phyloP scores from a whole-genome alignment of 805 yeast species.

The Pichia occidentalis region DNA sequence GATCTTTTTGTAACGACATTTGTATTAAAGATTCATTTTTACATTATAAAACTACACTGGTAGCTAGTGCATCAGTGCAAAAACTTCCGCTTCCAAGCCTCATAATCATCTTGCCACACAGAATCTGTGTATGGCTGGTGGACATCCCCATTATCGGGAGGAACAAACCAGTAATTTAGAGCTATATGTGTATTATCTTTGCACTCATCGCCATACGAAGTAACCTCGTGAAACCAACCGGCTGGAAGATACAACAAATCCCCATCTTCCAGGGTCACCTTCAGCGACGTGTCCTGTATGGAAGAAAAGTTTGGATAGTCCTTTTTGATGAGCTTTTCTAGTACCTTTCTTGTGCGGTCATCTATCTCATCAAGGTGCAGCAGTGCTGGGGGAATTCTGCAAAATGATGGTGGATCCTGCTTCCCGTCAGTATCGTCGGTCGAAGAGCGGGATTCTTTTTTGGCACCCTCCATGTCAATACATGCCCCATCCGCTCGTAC shows the following conservation, averaged over 20 bases:
- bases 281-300: slow-evolving; percentile 33
- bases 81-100: slow-evolving; percentile 24
- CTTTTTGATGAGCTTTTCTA: neutral
- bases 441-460: slow-evolving; percentile 16
- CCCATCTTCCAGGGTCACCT: slow-evolving; percentile 50
- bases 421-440: slow-evolving; percentile 22
- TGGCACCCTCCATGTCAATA: slow-evolving; percentile 32
- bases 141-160: slow-evolving; percentile 40
- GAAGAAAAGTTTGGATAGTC: slow-evolving; percentile 9
- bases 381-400: slow-evolving; percentile 54
- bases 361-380: slow-evolving; percentile 52
- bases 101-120: slow-evolving; percentile 51
- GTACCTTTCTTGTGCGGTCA: slow-evolving; percentile 23
- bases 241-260: slow-evolving; percentile 66
- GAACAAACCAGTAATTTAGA: slow-evolving; percentile 68
- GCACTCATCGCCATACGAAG: slow-evolving; percentile 50
- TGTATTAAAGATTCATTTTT: no score
- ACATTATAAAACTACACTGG: no score
- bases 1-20: no score
- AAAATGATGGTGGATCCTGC: slow-evolving; percentile 64
- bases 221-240: slow-evolving; percentile 81
- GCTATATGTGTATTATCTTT: slow-evolving; percentile 46
- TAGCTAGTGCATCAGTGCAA: no score
- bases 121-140: slow-evolving; percentile 38
- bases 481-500: slow-evolving; percentile 53